phyloP scores from a whole-genome alignment of 2,329 filamentous ascomycete species.

The Chaetothyriales sp. region DNA sequence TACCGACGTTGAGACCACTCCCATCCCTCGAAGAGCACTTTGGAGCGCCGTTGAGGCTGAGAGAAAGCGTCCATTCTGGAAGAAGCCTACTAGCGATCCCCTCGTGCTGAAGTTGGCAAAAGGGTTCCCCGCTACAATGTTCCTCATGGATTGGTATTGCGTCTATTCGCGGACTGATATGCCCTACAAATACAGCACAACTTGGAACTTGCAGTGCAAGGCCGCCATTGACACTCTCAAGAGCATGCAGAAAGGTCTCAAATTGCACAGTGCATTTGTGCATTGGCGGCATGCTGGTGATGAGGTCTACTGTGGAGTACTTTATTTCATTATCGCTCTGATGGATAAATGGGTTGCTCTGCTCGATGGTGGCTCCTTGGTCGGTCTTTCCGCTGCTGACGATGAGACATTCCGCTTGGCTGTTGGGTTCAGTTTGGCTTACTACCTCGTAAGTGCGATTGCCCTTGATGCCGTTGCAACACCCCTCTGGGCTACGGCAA shows the following conservation, averaged over 20 bases:
- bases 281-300: constrained; percentile 45
- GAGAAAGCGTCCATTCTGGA: constrained; percentile 30
- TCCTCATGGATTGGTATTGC: constrained; percentile 42
- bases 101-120: constrained; percentile 38
- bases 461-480: constrained; percentile 43
- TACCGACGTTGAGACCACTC: constrained; percentile 37
- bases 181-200: constrained; percentile 42
- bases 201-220: constrained; percentile 45
- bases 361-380: constrained; percentile 30
- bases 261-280: constrained; percentile 43
- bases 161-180: constrained; percentile 33
- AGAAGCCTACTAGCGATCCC: constrained; percentile 29
- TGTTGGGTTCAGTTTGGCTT: constrained; percentile 43
- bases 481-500: constrained; percentile 34
- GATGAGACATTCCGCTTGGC: constrained; percentile 31
- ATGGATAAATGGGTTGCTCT: constrained; percentile 43
- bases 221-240: constrained; percentile 40
- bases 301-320: constrained; percentile 40
- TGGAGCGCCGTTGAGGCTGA: constrained; percentile 34
- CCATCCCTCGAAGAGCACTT: constrained; percentile 34
- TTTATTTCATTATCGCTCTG: constrained; percentile 43
- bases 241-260: constrained; percentile 41
- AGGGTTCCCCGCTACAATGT: constrained; percentile 41
- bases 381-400: constrained; percentile 26
- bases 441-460: constrained; percentile 45